Base-by-base conservation (phyloP, 2,329 filamentous ascomycete genomes). In the Tolypocladium tundrense region DNA sequence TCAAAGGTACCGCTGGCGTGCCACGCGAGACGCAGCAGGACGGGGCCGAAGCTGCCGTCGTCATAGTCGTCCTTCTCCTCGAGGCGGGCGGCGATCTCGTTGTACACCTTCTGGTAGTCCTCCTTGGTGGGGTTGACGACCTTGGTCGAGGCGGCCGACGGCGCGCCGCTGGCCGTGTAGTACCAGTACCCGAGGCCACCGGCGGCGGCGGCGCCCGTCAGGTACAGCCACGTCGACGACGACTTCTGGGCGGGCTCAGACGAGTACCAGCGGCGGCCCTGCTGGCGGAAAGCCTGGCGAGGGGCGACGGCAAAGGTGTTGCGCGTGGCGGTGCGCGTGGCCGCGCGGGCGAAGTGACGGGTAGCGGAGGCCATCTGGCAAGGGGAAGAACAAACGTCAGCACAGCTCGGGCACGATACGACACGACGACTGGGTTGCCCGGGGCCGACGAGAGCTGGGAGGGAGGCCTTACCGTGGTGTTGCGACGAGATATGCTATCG, bases 51-150 rank as follows among this genome's bases (percentile, higher is more conserved):
- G 78, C 88, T 94, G 66, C 94, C 93, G 73, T 99, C 93, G 69
- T 97, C 93, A 73, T 97, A 97, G 65, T 97, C 88, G 66, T 94
- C 90, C 71, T 96, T 86, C 77, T 97, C 90, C 74, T 94, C 87
- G 57, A 97, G 79, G 60, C 81, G 81, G 69, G 79, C 76, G 57
- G 93, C 92, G 66, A 97, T 86, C 69, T 87, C 87, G 72, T 97
- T 84, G 79, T 97, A 97, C 57, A 97, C 90, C 75, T 90, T 88
- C 80, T 97, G 91, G 80, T 96, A 97, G 76, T 99, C 91, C 67
- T 88, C 86, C 75, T 88, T 85, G 69, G 83, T 88, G 60, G 91
- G 90, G 55, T 78, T 83, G 77, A 93, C 88, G 65, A 83, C 71
- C 69, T 82, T 83, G 71, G 78, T 65, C 41, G 79, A 76, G 65